Base-by-base conservation (phyloP, 495 filamentous ascomycete species). In the Cladorrhinum samala region DNA sequence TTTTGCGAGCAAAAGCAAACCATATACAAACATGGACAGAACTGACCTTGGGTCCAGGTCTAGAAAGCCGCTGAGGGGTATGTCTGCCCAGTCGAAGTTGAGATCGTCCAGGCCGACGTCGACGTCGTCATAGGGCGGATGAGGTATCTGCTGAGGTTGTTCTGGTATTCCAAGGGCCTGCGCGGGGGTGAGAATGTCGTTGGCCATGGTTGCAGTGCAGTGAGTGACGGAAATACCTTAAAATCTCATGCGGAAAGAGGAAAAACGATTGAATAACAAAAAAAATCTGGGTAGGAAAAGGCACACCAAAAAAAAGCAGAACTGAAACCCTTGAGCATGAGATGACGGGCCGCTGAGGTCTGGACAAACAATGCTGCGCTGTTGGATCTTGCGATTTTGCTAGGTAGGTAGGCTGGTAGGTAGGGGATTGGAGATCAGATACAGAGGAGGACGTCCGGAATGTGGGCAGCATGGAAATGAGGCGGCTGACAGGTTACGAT, bases 361-460 rank as follows among this genome's bases (percentile, higher is more conserved):
- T n/a, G n/a, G n/a, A n/a, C n/a, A n/a, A n/a, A n/a, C n/a, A n/a
- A n/a, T n/a, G n/a, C n/a, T n/a, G n/a, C n/a, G n/a, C n/a, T n/a
- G n/a, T n/a, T n/a, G n/a, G n/a, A n/a, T n/a, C n/a, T n/a, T n/a
- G n/a, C n/a, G n/a, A n/a, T n/a, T n/a, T n/a, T n/a, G n/a, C n/a
- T n/a, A n/a, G n/a, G n/a, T n/a, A n/a, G 33, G 14, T 6, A 37
- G 30, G 30, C 14, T 37, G 7, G 30, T 6, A 37, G 30, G 30
- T 37, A 14, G 14, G 30, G 7, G 30, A 37, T 14, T 37, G 7
- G 30, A 14, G 30, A 37, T 7, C 30, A n/a, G 25, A 16, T 9
- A 39, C 30, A 39, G 24, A 8, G 40, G 49, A 51, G 49, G 49
- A 18, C 42, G 49, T n/a, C 37, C 30, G 38, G 11, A 18, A 8